Base-by-base conservation (phyloP, 2,329 filamentous ascomycete species). In the Ustilaginoidea virens region DNA sequence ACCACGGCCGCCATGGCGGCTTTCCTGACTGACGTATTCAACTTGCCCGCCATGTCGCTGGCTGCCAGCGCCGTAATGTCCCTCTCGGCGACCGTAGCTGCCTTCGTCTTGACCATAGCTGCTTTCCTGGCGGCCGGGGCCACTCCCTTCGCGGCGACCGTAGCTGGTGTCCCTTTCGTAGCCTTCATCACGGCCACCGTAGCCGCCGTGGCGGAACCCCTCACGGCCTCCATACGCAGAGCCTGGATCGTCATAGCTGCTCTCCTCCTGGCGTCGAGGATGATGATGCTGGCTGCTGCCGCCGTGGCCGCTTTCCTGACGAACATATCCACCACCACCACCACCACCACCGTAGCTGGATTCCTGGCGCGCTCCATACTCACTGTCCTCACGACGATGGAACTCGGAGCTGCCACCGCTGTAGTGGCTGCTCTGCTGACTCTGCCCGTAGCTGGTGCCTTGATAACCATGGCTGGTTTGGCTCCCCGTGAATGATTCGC, bases 391-490 rank as follows among this genome's bases (percentile, higher is more conserved):
- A 17, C 30, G 26, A 22, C 30, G 26, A 20, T 17, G 30, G 22
- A 17, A 21, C 29, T 29, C 27, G 23, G 33, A 25, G 13, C 36
- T 33, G 9, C 24, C 24, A n/a, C 24, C 64, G 14, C 23, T 55
- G 53, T 19, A 61, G 53, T 26, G 66, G 58, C 42, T 76, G 18
- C 58, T 63, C 40, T 69, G 65, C 45, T 74, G 54, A 8, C 73
- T 69, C 43, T 76, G 66, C 6, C 65, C 71, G 39, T 74, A 74
- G 27, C 64, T 62, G 38, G 63, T 53, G 13, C 61, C 61, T 7
- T 63, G 62, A 31, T 59, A 69, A 17, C 68, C 72, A 36, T 74
- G 71, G 48, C 81, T 67, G 9, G 63, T 68, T 37, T 70, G 63
- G 5, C 60, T 67, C 42, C 75, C 62, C 4, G 61, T 68, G 48